Evolutionary conservation across 2,329 filamentous ascomycete genomes (phyloP).

Genomic region (Botryotinia calthae): DNA sequence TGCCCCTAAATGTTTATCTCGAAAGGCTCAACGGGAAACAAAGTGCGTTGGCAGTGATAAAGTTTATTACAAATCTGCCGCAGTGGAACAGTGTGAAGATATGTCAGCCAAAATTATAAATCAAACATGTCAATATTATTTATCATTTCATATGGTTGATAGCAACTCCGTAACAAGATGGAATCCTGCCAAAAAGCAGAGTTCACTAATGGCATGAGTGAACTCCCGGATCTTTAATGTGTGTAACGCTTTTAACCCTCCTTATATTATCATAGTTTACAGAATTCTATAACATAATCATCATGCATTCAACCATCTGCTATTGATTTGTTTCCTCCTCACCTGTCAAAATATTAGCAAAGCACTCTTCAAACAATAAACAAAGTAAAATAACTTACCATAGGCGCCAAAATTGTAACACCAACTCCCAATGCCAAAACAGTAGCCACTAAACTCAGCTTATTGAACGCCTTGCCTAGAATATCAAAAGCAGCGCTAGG

Average conservation of each 20-base stretch:
- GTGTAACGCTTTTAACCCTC: not conserved
- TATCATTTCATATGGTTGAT: not conserved
- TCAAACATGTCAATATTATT: not conserved
- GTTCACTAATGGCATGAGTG: not conserved
- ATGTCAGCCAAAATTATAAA: not conserved
- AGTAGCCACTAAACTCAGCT: conserved; percentile 77
- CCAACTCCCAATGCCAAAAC: conserved; percentile 76
- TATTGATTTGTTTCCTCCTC: conserved; percentile 66
- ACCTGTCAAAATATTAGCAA: conserved; percentile 46
- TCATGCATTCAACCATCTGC: conserved; percentile 50
- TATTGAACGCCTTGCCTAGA: conserved; percentile 90
- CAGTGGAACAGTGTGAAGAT: not conserved
- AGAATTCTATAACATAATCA: conserved; percentile 23
- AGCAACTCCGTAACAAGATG: not conserved
- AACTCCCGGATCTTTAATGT: not conserved
- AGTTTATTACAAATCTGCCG: not conserved
- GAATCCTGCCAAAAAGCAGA: not conserved
- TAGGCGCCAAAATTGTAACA: conserved; percentile 74
- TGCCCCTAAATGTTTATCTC: not conserved
- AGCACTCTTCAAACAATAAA: not conserved
- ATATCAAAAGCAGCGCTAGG: conserved; percentile 91
- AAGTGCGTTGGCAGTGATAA: not conserved
- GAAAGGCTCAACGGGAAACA: not conserved
- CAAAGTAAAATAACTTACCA: conserved; percentile 61
- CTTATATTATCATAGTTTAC: conserved; percentile 15